These are phyloP conservation scores for Apiospora marii DNA, from an alignment of 2,329 filamentous ascomycete species.

Conservation along the genomic window DNA sequence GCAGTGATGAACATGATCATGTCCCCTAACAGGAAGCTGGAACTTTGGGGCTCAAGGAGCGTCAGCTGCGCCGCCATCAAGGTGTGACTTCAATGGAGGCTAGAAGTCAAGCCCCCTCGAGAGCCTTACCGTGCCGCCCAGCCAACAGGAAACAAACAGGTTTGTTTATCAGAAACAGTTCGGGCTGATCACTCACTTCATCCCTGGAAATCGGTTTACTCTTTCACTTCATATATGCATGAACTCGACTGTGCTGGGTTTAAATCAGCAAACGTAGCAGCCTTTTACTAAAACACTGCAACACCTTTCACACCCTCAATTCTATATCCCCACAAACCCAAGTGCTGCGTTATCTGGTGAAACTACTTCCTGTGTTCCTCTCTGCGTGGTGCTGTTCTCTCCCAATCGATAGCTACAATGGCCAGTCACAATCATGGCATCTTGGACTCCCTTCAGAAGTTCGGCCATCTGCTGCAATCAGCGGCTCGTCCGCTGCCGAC, in stretches of 20 bases:
- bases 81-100: neutral
- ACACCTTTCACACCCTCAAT: neutral
- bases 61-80: neutral
- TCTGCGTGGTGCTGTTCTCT: neutral
- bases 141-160: neutral
- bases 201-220: neutral
- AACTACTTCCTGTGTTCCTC: neutral
- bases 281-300: neutral
- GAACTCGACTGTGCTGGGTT: neutral
- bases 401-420: neutral
- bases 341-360: neutral
- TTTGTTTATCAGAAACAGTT: neutral
- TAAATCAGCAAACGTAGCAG: neutral
- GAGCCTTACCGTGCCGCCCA: neutral
- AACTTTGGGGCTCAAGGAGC: neutral
- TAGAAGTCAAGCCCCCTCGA: neutral
- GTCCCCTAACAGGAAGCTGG: neutral
- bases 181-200: neutral
- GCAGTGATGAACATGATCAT: neutral
- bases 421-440: constrained; percentile 3
- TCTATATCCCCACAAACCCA: neutral
- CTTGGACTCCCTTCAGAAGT: constrained; percentile 5
- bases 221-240: neutral
- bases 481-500: constrained; percentile 19
- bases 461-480: constrained; percentile 17